Conservation (phyloP, 2,329 filamentous ascomycete species). For the Aspergillus cejpii region DNA sequence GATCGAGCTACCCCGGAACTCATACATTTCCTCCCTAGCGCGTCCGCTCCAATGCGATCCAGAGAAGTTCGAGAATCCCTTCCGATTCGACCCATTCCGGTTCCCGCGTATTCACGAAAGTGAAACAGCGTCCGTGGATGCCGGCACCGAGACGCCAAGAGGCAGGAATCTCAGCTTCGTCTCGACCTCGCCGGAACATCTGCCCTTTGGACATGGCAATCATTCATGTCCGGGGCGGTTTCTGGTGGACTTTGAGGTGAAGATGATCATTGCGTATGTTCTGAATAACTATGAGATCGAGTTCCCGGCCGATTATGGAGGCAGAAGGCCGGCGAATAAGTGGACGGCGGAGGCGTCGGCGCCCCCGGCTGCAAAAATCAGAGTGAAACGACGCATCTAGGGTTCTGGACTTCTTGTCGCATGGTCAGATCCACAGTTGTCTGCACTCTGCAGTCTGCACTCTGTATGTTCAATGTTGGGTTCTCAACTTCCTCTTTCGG, state of each 20-base stretch:
- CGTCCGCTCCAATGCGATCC: slow-evolving; percentile 23
- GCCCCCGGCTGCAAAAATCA: slow-evolving; percentile 1
- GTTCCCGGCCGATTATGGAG: slow-evolving; percentile 10
- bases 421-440: too few species aligned
- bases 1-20: slow-evolving; percentile 12
- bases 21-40: slow-evolving; percentile 15
- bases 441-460: too few species aligned
- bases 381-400: not conserved
- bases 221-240: slow-evolving; percentile 1
- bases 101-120: slow-evolving; percentile 34
- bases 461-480: too few species aligned
- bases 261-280: slow-evolving; percentile 13
- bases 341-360: slow-evolving; percentile 11
- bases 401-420: too few species aligned
- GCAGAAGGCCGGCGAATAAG: slow-evolving; percentile 7
- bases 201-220: slow-evolving; percentile 5
- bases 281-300: slow-evolving; percentile 5
- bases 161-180: slow-evolving; percentile 7
- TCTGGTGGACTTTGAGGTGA: slow-evolving; percentile 11
- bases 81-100: slow-evolving; percentile 40
- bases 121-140: not conserved
- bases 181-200: slow-evolving; percentile 6
- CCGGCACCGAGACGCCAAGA: not conserved
- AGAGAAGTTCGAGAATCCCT: slow-evolving; percentile 30
- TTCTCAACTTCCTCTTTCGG: too few species aligned